Percentiles rank a stretch among this genome's conserved stretches.
phyloP scores from a whole-genome alignment of 768 basidiomycete genomes.

The Termitomyces eurrhizus region DNA sequence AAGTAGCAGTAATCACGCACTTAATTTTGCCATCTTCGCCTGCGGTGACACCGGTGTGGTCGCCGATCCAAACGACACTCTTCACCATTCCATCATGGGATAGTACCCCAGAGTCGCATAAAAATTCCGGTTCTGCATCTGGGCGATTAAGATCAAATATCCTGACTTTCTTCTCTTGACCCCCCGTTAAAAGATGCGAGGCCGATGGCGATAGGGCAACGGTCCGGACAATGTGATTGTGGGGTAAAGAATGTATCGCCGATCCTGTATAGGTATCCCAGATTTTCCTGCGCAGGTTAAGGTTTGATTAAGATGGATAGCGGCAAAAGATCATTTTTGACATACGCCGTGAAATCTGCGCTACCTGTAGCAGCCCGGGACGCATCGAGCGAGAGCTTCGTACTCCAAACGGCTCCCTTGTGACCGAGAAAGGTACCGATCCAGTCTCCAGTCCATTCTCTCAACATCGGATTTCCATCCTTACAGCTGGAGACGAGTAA shows the following conservation, averaged over 20 bases:
- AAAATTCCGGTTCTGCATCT: constrained; percentile 83
- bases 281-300: constrained; percentile 62
- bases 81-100: constrained; percentile 90
- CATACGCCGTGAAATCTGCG: constrained; percentile 97
- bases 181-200: constrained; percentile 79
- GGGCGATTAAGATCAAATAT: constrained; percentile 88
- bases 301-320: constrained; percentile 12
- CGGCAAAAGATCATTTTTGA: constrained; percentile 10
- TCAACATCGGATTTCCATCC: constrained; percentile 96
- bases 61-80: constrained; percentile 91
- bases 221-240: constrained; percentile 96
- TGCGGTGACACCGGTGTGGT: constrained; percentile 82
- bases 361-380: constrained; percentile 88
- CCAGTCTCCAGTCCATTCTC: constrained; percentile 99
- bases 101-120: constrained; percentile 54
- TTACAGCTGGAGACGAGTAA: constrained; percentile 96
- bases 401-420: constrained; percentile 96
- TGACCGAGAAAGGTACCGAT: constrained; percentile 89
- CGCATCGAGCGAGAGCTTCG: constrained; percentile 84
- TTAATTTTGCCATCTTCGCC: constrained; percentile 92
- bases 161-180: constrained; percentile 96
- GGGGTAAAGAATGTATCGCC: constrained; percentile 92
- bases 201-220: constrained; percentile 78
- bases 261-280: constrained; percentile 94
- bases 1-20: constrained; percentile 36